Base-by-base conservation (phyloP, 148 eudicot genomes). In the Cornus florida region DNA sequence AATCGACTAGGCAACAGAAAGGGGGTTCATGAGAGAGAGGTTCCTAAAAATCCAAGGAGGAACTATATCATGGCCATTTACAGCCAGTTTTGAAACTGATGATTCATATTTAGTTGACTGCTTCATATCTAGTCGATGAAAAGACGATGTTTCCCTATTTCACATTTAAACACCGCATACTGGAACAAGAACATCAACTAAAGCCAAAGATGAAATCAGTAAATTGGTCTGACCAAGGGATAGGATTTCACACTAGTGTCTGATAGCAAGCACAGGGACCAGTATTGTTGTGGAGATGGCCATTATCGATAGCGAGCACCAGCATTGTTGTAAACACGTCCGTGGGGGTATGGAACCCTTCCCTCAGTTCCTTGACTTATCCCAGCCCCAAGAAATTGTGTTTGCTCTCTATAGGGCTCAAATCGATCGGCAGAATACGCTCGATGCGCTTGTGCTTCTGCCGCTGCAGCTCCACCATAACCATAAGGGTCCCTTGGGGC, bases 261-360 rank as follows among this genome's bases (percentile, higher is more conserved):
- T 35, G 38, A 35, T 35, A 35, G 38, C 38, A 35, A 35, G 38
- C 38, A 35, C 38, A 35, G 38, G 38, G 38, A 35, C 38, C 38
- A 35, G 38, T 35, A 4, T 35, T 35, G 38, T 35, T 35, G 38
- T 2, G 5, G 5, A 35, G 38, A 35, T 35, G 38, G 38, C 66
- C 23, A 4, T 69, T 72, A 82, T 53, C 38, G 59, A 82, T 78
- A 41, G 59, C 75, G 78, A 48, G 75, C 65, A 60, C 82, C 33
- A 17, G 79, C 33, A 53, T 83, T 83, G 67, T 83, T 83, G 76
- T 78, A 83, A 59, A 76, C 79, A 19, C 85, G 76, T 2, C 85
- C 82, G 53, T 74, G 69, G 7, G 85, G 85, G 57, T 75, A 68
- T 23, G 85, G 82, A 70, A 83, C 82, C 76, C 81, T 60, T 23